A percentile compares a stretch with the other conserved stretches of the same genome.
Evolutionary conservation across 1,139 yeast genomes (phyloP).

Genomic region (Kurtzmaniella quercitrusa): DNA sequence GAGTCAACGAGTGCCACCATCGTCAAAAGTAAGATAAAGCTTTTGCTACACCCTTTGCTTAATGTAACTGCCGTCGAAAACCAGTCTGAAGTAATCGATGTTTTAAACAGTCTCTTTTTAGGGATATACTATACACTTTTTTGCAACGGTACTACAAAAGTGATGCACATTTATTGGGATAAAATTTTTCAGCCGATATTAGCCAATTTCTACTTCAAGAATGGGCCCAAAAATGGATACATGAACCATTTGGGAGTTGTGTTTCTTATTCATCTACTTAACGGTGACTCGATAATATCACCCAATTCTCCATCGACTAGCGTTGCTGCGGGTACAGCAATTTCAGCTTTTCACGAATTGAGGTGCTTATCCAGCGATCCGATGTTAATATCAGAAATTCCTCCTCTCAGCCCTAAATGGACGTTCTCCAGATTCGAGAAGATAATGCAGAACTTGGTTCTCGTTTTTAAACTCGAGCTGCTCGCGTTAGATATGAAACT

Average conservation of each 20-base stretch:
- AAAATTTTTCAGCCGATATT: constrained; percentile 31
- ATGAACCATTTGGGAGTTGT: constrained; percentile 26
- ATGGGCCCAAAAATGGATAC: constrained; percentile 17
- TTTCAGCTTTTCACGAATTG: constrained; percentile 21
- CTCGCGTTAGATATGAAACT: constrained; percentile 25
- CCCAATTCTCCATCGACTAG: constrained; percentile 6
- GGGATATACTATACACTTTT: constrained; percentile 31
- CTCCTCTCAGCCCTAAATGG: constrained; percentile 34
- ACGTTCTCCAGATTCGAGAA: constrained; percentile 27
- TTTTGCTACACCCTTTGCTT: constrained; percentile 27
- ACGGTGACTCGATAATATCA: constrained; percentile 10
- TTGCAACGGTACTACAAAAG: constrained; percentile 20
- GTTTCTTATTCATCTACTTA: constrained; percentile 22
- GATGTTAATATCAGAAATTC: constrained; percentile 25
- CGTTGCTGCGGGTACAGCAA: constrained; percentile 11
- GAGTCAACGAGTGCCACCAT: background rate
- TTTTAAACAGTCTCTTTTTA: constrained; percentile 27
- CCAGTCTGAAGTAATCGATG: constrained; percentile 24
- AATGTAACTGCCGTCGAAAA: constrained; percentile 20
- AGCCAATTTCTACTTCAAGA: constrained; percentile 30
- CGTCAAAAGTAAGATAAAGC: constrained; percentile 23
- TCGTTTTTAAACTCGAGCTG: constrained; percentile 22
- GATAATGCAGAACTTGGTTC: constrained; percentile 23
- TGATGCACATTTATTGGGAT: constrained; percentile 37
- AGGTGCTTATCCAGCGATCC: constrained; percentile 35